Evolutionary conservation across 768 basidiomycete species (phyloP).

Genomic region (Boletellus ananas): DNA sequence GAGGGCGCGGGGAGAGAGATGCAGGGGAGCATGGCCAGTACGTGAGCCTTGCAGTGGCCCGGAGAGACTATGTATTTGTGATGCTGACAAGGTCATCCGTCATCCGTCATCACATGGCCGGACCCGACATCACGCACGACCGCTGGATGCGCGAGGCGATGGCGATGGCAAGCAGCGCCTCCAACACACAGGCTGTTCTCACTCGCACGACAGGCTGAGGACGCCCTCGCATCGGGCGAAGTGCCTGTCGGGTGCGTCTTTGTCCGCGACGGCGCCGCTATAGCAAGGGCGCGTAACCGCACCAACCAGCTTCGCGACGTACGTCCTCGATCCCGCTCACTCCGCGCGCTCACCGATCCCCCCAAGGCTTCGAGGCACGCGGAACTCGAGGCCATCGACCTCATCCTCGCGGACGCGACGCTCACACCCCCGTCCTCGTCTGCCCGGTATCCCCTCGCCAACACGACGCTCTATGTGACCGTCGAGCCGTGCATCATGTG

Average conservation of each 20-base stretch:
- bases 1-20: conserved; percentile 1
- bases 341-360: background rate
- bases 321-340: conserved; percentile 16
- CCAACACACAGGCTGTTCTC: background rate
- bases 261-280: conserved; percentile 68
- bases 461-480: conserved; percentile 91
- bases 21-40: background rate
- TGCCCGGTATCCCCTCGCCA: conserved; percentile 60
- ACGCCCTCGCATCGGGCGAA: conserved; percentile 80
- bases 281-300: conserved; percentile 86
- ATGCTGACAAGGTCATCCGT: background rate
- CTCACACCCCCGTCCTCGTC: conserved; percentile 46
- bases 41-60: background rate
- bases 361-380: conserved; percentile 91
- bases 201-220: conserved; percentile 57
- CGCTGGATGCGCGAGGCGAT: conserved; percentile 87
- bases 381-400: conserved; percentile 94
- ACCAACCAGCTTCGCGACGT: conserved; percentile 95
- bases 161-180: conserved; percentile 57
- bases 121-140: conserved; percentile 5
- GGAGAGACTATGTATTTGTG: background rate
- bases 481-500: conserved; percentile 99
- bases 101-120: background rate
- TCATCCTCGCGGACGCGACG: conserved; percentile 61
- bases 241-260: conserved; percentile 98